A percentile compares a stretch with the other conserved stretches of the same genome.
phyloP scores from a whole-genome alignment of 306 rosid genomes.

The Vigna angularis region DNA sequence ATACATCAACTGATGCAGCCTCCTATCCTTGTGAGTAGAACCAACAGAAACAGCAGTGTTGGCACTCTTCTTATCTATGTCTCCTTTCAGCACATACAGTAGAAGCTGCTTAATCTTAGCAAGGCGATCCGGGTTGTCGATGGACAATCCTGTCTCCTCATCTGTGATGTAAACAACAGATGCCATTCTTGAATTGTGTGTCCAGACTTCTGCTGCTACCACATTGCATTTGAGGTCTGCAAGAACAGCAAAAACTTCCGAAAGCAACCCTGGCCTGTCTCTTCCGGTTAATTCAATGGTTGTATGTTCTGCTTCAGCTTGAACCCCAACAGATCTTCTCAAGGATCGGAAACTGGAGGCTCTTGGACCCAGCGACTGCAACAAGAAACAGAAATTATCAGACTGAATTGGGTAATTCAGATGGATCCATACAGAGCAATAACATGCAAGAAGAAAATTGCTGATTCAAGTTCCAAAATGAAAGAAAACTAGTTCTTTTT shows the following conservation, averaged over 20 bases:
- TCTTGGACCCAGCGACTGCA: conserved; percentile 86
- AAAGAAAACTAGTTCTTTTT: conserved; percentile 33
- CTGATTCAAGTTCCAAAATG: conserved; percentile 9
- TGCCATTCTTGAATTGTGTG: conserved; percentile 97
- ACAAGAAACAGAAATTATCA: conserved; percentile 37
- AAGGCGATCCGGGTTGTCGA: conserved; percentile 69
- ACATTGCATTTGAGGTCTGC: conserved; percentile 94
- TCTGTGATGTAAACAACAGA: conserved; percentile 88
- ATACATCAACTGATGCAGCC: conserved; percentile 98
- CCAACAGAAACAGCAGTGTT: conserved; percentile 92
- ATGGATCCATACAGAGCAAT: conserved; percentile 27
- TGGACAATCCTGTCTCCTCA: conserved; percentile 64
- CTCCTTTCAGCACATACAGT: conserved; percentile 79
- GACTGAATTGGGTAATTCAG: conserved; percentile 29
- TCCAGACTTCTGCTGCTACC: conserved; percentile 98
- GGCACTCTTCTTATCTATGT: conserved; percentile 81
- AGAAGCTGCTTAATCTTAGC: conserved; percentile 79
- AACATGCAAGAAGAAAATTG: conserved; percentile 11
- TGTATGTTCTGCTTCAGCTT: conserved; percentile 79
- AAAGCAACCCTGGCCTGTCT: conserved; percentile 94
- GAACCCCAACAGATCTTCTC: conserved; percentile 93
- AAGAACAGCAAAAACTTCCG: conserved; percentile 96
- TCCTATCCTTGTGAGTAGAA: conserved; percentile 94
- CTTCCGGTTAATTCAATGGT: conserved; percentile 88
- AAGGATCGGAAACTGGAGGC: conserved; percentile 76